Evolutionary conservation across 176 grass and related monocot genomes (phyloP).

Genomic region (Rhynchospora pubera): DNA sequence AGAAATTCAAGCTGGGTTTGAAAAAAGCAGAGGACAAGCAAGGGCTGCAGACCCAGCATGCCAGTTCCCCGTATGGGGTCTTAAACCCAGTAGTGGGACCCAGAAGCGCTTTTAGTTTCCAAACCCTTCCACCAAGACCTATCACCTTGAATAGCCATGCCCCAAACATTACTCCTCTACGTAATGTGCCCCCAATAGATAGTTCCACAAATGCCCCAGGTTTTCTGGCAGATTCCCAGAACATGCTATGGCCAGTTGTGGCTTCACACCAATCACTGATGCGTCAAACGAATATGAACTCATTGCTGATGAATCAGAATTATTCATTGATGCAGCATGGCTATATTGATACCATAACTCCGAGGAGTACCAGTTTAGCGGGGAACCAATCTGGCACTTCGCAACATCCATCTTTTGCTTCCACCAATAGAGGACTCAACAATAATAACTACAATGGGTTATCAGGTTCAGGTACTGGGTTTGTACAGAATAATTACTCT

Average conservation of each 20-base stretch:
- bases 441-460: background rate
- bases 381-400: background rate
- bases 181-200: background rate
- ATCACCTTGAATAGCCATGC: background rate
- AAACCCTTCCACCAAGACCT: conserved; percentile 2
- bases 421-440: background rate
- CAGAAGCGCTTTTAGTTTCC: background rate
- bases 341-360: background rate
- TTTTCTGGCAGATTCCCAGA: background rate
- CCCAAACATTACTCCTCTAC: background rate
- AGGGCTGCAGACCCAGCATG: background rate
- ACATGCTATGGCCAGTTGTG: background rate
- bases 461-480: background rate
- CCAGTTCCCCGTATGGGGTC: background rate
- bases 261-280: background rate
- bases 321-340: background rate
- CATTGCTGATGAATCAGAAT: background rate
- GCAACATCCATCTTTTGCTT: background rate
- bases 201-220: background rate
- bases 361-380: background rate
- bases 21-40: conserved; percentile 10
- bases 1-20: conserved; percentile 12
- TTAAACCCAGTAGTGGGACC: conserved; percentile 4
- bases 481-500: conserved; percentile 26
- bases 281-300: background rate